Evolutionary conservation across 1,284 basidiomycete genomes (phyloP).

Genomic region (Farysia itapuensis): DNA sequence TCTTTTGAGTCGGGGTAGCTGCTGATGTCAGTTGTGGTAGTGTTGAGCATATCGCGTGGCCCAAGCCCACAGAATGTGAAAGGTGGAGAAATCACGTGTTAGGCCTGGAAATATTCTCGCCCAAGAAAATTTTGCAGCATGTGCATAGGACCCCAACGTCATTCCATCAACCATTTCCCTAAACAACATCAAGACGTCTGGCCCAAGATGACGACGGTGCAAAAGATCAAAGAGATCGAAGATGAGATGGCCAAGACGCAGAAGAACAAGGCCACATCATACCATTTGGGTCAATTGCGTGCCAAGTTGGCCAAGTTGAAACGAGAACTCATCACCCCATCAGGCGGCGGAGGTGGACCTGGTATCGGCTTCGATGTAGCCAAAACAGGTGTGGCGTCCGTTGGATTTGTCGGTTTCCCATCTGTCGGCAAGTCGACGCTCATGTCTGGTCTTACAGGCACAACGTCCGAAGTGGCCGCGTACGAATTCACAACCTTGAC

Average conservation of each 20-base stretch:
- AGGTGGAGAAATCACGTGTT: too few relatives aligned
- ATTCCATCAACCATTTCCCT: too few relatives aligned
- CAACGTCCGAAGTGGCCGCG: slow-evolving; percentile 93
- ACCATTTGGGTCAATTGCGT: slow-evolving; percentile 94
- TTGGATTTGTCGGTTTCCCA: slow-evolving; percentile 67
- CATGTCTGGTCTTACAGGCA: slow-evolving; percentile 98
- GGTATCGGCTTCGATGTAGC: slow-evolving; percentile 81
- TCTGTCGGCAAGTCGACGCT: slow-evolving; percentile 73
- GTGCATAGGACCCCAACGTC: too few relatives aligned
- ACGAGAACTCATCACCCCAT: slow-evolving; percentile 84
- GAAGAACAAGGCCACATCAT: slow-evolving; percentile 81
- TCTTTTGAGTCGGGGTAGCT: slow-evolving; percentile 2
- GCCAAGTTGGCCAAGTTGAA: slow-evolving; percentile 97
- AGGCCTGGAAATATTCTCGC: neutral
- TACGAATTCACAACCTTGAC: slow-evolving; percentile 83
- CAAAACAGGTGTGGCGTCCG: slow-evolving; percentile 89
- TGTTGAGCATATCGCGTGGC: too few relatives aligned
- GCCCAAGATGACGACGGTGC: slow-evolving; percentile 49
- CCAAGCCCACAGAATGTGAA: too few relatives aligned
- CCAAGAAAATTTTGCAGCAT: neutral
- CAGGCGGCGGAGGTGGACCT: slow-evolving; percentile 77
- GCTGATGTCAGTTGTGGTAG: too few relatives aligned
- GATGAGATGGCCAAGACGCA: slow-evolving; percentile 67
- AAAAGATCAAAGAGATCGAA: slow-evolving; percentile 59
- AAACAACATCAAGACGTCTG: too few relatives aligned